These are phyloP conservation scores for Kluyveromyces sp. DNA, from an alignment of 1,139 yeast species.

Conservation along the genomic window DNA sequence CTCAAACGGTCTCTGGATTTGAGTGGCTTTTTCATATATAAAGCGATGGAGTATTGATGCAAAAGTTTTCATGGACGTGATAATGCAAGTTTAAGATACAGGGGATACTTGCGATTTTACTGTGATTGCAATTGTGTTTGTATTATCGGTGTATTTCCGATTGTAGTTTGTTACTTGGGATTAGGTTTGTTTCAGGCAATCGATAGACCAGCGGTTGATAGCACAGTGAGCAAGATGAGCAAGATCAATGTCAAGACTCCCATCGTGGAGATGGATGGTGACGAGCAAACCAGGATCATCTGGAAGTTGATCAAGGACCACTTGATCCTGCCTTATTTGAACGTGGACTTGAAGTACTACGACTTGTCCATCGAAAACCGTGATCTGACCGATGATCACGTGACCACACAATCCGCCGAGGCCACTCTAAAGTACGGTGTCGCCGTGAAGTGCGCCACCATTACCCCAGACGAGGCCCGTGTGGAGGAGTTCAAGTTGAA, in stretches of 20 bases:
- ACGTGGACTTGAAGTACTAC: constrained; percentile 67
- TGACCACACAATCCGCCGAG: constrained; percentile 68
- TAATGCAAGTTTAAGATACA: no score
- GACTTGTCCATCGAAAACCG: constrained; percentile 67
- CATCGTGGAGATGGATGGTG: constrained; percentile 78
- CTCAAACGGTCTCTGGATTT: no score
- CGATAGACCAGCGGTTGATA: no score
- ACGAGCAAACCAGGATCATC: constrained; percentile 80
- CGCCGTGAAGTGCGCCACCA: constrained; percentile 81
- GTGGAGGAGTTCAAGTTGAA: constrained; percentile 67
- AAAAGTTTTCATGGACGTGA: not conserved
- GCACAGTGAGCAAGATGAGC: constrained; percentile 12
- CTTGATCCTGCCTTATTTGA: constrained; percentile 62
- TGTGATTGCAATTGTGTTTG: no score
- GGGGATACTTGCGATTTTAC: no score
- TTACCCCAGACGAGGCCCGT: constrained; percentile 78
- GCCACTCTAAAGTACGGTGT: constrained; percentile 73
- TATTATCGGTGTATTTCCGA: no score
- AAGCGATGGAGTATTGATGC: not conserved
- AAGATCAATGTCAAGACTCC: constrained; percentile 67
- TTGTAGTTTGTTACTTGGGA: no score
- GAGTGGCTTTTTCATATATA: not conserved
- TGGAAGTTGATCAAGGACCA: constrained; percentile 70
- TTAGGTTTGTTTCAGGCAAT: no score
- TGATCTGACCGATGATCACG: constrained; percentile 65